Evolutionary conservation across 495 filamentous ascomycete genomes (phyloP).

Genomic region (Penicillium turbatum): DNA sequence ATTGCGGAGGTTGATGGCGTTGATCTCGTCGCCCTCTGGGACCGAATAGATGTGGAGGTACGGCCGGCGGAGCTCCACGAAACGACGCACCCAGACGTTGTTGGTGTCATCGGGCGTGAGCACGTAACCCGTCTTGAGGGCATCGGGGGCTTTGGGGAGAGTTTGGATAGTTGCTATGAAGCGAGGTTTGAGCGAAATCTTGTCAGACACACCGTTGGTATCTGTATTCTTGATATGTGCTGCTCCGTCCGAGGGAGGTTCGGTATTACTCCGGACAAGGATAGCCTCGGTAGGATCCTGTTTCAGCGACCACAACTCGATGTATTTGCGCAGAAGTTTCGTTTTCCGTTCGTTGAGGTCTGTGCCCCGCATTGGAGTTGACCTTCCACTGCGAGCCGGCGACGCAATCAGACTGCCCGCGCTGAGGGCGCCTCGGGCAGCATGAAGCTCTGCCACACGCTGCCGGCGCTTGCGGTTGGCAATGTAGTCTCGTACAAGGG

Average conservation of each 20-base stretch:
- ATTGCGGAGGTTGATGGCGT: conserved; percentile 79
- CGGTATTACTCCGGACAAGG: conserved; percentile 68
- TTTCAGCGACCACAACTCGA: conserved; percentile 74
- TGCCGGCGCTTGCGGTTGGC: conserved; percentile 61
- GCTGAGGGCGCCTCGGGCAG: conserved; percentile 66
- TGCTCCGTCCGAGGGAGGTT: conserved; percentile 68
- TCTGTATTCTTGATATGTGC: conserved; percentile 30
- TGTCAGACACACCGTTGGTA: conserved; percentile 23
- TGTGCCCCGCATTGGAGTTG: conserved; percentile 37
- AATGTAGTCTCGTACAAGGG: conserved; percentile 80
- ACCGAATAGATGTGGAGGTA: conserved; percentile 87
- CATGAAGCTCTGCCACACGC: conserved; percentile 73
- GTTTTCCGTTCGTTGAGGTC: conserved; percentile 53
- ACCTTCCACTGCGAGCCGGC: conserved; percentile 35
- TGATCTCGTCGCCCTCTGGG: conserved; percentile 82
- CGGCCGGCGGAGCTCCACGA: conserved; percentile 86
- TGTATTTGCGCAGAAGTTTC: conserved; percentile 61
- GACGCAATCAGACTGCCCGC: conserved; percentile 36
- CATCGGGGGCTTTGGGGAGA: conserved; percentile 66
- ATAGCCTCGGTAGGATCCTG: conserved; percentile 70
- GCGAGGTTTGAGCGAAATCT: conserved; percentile 43
- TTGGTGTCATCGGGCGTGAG: conserved; percentile 70
- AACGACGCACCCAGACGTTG: conserved; percentile 77
- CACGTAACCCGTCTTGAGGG: conserved; percentile 81
- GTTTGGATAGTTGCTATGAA: conserved; percentile 66